A percentile compares a stretch with the other conserved stretches of the same genome.
These are phyloP conservation scores for Pinus tabuliformis DNA, from an alignment of 75 land plant species.

Conservation along the genomic window DNA sequence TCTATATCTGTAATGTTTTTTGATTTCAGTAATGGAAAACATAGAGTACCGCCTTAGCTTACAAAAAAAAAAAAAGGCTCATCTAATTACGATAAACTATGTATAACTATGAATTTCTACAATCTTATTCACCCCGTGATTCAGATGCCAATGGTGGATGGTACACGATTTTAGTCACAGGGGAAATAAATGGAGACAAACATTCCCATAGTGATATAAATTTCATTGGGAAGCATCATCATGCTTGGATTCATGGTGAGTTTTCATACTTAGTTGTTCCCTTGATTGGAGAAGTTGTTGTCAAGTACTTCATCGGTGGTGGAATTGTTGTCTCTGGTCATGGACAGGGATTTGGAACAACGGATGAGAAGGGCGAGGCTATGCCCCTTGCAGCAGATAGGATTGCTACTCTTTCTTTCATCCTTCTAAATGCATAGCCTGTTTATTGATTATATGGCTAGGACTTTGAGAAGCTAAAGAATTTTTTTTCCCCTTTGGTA, in stretches of 20 bases:
- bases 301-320: conserved; percentile 63
- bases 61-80: too few species aligned
- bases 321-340: conserved; percentile 37
- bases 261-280: too few species aligned
- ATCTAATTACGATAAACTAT: too few species aligned
- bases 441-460: conserved; percentile 46
- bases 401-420: conserved; percentile 81
- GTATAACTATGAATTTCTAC: conserved; percentile 22
- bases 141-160: conserved; percentile 20
- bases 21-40: too few species aligned
- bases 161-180: conserved; percentile 47
- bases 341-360: neutral
- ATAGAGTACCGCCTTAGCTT: too few species aligned
- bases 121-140: conserved; percentile 13
- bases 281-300: conserved; percentile 31
- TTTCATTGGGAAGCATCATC: too few species aligned
- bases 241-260: too few species aligned
- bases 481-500: too few species aligned
- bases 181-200: neutral
- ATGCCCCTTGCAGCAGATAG: conserved; percentile 98
- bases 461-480: too few species aligned
- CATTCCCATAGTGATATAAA: too few species aligned
- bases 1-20: too few species aligned
- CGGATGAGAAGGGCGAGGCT: conserved; percentile 40
- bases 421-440: conserved; percentile 82